phyloP scores from a whole-genome alignment of 352 stramenopile species.

The Pythium volutum region DNA sequence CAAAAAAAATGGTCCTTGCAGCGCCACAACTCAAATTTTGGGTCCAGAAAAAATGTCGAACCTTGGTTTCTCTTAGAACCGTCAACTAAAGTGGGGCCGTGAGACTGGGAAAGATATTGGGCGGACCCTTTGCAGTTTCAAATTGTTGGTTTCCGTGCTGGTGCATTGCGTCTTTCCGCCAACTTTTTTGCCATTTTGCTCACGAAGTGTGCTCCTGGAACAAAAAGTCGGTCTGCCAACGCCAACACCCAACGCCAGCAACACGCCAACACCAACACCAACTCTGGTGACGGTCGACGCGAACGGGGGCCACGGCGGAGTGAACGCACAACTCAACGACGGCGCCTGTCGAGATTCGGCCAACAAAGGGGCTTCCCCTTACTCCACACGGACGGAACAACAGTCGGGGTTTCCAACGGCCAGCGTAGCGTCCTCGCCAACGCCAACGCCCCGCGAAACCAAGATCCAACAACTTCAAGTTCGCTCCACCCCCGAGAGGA shows the following conservation, averaged over 20 bases:
- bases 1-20: not conserved
- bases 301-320: conserved; percentile 2
- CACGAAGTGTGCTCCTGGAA: not conserved
- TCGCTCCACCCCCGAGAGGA: not conserved
- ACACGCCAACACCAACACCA: conserved; percentile 7
- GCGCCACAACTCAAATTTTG: not conserved
- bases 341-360: not conserved
- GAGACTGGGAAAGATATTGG: conserved; percentile 20
- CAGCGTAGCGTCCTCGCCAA: not conserved
- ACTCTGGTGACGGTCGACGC: not conserved
- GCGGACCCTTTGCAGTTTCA: not conserved
- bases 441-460: not conserved
- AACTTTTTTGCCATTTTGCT: conserved; percentile 8
- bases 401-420: not conserved
- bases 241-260: not conserved
- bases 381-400: not conserved
- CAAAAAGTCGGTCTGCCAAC: not conserved
- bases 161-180: conserved; percentile 9
- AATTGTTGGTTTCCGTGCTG: conserved; percentile 2
- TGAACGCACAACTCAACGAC: conserved; percentile 1
- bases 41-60: conserved; percentile 1
- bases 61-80: conserved; percentile 19
- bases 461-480: conserved; percentile 14
- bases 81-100: conserved; percentile 21
- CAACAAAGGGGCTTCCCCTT: not conserved